phyloP scores from a whole-genome alignment of 495 filamentous ascomycete genomes.

The Choiromyces venosus region DNA sequence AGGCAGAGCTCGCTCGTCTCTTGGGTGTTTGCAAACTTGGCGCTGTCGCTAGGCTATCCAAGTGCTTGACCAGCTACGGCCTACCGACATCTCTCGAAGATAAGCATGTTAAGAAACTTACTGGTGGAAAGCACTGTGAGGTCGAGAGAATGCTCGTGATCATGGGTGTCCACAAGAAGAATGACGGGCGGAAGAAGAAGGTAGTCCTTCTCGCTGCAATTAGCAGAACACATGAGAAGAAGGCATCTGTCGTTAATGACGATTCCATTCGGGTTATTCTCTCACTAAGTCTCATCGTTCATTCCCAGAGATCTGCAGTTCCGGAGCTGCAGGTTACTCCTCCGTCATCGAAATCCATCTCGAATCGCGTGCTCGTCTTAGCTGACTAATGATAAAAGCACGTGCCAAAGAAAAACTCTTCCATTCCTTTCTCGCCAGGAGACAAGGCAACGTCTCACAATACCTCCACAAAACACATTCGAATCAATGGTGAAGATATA shows the following conservation, averaged over 20 bases:
- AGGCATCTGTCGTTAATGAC: slow-evolving; percentile 83
- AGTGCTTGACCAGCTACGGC: slow-evolving; percentile 89
- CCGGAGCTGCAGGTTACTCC: slow-evolving; percentile 65
- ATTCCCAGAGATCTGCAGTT: slow-evolving; percentile 38
- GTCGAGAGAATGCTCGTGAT: slow-evolving; percentile 80
- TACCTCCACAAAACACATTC: no score
- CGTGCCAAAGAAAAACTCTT: no score
- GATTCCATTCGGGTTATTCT: slow-evolving; percentile 77
- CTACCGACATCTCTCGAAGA: slow-evolving; percentile 82
- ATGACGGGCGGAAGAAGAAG: slow-evolving; percentile 90
- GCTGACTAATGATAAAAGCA: no score
- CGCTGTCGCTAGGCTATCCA: slow-evolving; percentile 81
- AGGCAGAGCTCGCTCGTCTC: slow-evolving; percentile 86
- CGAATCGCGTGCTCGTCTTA: slow-evolving; percentile 89
- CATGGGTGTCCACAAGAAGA: slow-evolving; percentile 99
- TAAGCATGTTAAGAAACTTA: slow-evolving; percentile 73
- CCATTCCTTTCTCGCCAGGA: no score
- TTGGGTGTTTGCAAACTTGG: slow-evolving; percentile 80
- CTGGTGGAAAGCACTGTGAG: slow-evolving; percentile 83
- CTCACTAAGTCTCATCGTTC: slow-evolving; percentile 69
- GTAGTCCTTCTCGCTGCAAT: slow-evolving; percentile 91
- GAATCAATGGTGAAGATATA: no score
- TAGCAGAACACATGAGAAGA: slow-evolving; percentile 76
- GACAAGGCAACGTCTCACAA: no score
- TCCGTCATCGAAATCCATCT: slow-evolving; percentile 96